These are phyloP conservation scores for Stentor coeruleus DNA, from an alignment of 73 alveolate genomes.

Conservation along the genomic window DNA sequence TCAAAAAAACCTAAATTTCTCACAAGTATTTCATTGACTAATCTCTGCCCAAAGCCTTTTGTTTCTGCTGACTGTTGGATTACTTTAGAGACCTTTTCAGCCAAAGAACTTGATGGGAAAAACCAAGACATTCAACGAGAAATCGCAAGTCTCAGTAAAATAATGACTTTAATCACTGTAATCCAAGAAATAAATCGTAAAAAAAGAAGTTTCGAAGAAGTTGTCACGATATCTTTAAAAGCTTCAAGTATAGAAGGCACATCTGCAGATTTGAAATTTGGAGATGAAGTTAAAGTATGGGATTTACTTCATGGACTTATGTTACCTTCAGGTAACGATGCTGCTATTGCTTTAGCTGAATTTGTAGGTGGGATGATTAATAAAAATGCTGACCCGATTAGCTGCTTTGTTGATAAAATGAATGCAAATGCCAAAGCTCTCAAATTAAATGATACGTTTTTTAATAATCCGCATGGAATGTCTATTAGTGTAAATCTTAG, in stretches of 20 bases:
- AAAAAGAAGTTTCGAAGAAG: conserved; percentile 25
- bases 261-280: conserved; percentile 44
- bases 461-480: conserved; percentile 75
- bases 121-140: conserved; percentile 34
- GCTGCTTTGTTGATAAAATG: conserved; percentile 60
- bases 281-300: conserved; percentile 52
- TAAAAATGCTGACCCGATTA: conserved; percentile 33
- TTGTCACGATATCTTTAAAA: conserved; percentile 32
- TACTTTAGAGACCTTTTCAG: too few relatives aligned
- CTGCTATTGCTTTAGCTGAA: conserved; percentile 63
- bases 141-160: conserved; percentile 54
- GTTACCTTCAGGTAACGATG: conserved; percentile 81
- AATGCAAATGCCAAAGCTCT: conserved; percentile 46
- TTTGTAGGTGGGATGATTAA: conserved; percentile 50
- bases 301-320: conserved; percentile 69
- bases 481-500: conserved; percentile 51
- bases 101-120: too few relatives aligned
- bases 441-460: conserved; percentile 53
- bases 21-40: too few relatives aligned
- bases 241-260: conserved; percentile 54
- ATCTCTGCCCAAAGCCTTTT: too few relatives aligned
- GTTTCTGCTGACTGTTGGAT: too few relatives aligned
- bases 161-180: conserved; percentile 51
- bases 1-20: too few relatives aligned
- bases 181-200: conserved; percentile 35